Base-by-base conservation (phyloP, 192 early-diverging fungal genomes). In the Geranomyces variabilis region DNA sequence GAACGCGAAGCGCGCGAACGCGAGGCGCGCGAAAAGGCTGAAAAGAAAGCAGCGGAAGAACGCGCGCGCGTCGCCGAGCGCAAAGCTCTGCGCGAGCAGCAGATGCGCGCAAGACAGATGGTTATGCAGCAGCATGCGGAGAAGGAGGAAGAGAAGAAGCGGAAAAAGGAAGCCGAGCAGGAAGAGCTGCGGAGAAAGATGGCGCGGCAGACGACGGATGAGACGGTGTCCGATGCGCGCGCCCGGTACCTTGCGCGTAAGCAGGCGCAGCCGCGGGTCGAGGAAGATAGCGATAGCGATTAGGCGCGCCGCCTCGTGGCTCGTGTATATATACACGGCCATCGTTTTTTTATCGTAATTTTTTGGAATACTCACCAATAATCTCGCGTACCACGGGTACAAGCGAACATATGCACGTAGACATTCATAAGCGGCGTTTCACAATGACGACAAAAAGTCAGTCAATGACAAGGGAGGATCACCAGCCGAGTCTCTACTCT, bases 1-100 rank as follows among this genome's bases (percentile, higher is more conserved):
- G 87, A 85, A 60, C 69, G 66, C 36, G 81, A 88, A 66, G 77
- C 87, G 59, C 68, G 84, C 13, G 86, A 86, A 17, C 75, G 76
- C 22, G 76, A 84, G 60, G 63, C 78, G 29, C 74, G 83, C 58
- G 76, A 81, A 34, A 73, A 80, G 26, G 82, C 83, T 28, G 85
- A 83, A 56, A 77, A 82, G 59, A 61, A 78, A 48, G 80, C 62
- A 36, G 72, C 81, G 51, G 83, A 86, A 49, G 80, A 87, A 61
- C 66, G 63, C n/a, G 63, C 55, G 19, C 44, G 63, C n/a, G 62
- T 45, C 19, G 24, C 57, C 29, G 70, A 75, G 3, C 66, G 70
- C 22, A 47, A 70, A 22, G 33, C 56, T 6, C 28, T 51, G 34
- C n/a, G 59, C 29, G 69, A 81, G 65, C 75, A 75, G 69, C 63